A percentile compares a stretch with the other conserved stretches of the same genome.
Conservation (phyloP, 2,329 filamentous ascomycete genomes). For the Scytalidium lignicola region DNA sequence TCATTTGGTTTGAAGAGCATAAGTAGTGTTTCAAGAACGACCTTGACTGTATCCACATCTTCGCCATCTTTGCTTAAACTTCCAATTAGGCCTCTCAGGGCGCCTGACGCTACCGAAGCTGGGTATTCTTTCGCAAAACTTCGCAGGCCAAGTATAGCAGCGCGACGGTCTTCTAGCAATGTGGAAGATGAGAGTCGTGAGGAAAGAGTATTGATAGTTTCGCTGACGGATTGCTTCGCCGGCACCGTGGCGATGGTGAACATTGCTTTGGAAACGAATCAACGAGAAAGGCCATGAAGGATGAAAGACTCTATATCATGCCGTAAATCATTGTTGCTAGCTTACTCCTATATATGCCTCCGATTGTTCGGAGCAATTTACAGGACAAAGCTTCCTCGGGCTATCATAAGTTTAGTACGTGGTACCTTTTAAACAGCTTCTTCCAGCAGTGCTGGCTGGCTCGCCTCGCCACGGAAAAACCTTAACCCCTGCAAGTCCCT, state of each 20-base stretch:
- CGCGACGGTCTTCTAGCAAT: slow-evolving; percentile 87
- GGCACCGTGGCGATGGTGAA: slow-evolving; percentile 68
- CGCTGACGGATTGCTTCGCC: slow-evolving; percentile 90
- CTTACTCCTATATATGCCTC: background rate
- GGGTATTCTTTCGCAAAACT: slow-evolving; percentile 97
- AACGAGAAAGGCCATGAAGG: background rate
- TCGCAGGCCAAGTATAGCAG: slow-evolving; percentile 84
- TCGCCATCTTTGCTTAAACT: slow-evolving; percentile 83
- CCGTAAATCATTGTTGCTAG: background rate
- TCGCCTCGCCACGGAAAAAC: background rate
- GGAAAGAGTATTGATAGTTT: slow-evolving; percentile 88
- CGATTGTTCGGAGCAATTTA: background rate
- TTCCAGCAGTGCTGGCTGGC: no score
- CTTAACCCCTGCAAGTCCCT: no score
- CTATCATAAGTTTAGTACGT: background rate
- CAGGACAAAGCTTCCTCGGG: background rate
- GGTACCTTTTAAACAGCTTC: background rate
- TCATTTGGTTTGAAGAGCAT: slow-evolving; percentile 78
- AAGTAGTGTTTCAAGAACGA: slow-evolving; percentile 88
- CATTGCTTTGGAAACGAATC: slow-evolving; percentile 37
- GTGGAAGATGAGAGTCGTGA: slow-evolving; percentile 83
- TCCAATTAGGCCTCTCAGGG: slow-evolving; percentile 81
- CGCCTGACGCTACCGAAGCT: slow-evolving; percentile 89
- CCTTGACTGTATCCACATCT: slow-evolving; percentile 94
- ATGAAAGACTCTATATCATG: background rate